Base-by-base conservation (phyloP, 345 rosid species). In the Iberis pinnata region DNA sequence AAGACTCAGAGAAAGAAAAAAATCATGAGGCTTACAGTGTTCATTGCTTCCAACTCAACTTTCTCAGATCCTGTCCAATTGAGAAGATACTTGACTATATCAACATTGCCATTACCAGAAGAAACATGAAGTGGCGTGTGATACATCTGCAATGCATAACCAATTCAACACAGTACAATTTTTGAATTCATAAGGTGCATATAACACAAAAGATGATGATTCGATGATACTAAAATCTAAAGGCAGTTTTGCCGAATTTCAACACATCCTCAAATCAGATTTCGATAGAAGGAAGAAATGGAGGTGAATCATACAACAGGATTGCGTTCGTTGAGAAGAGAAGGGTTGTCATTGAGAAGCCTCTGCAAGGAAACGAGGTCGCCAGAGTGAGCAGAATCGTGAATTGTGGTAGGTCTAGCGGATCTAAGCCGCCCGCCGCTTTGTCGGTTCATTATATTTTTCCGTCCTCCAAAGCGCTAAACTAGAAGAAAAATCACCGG, bases 41-140 rank as follows among this genome's bases (percentile, higher is more conserved):
- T 93, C 74, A 64, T 73, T 15, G 95, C 92, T 75, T 93, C 97
- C 70, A 88, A 53, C 73, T 88, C 95, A 68, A 73, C 79, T 44
- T 86, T 80, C 20, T 75, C 94, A 1, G 76, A 65, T 64, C 95
- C 92, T 69, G 71, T 67, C 90, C 80, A 82, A 36, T 72, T 71
- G 9, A 93, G 82, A 53, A 93, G 79, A 72, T 71, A 73, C 63
- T 88, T 80, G 50, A 93, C 69, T 41, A 88, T 74, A 57, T 85
- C 87, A 38, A 66, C 82, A 57, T 69, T 83, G 54, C 86, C 76
- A 65, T 88, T 60, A 54, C 95, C 97, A 42, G 99, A 89, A 53
- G 97, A 73, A 32, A 88, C 82, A 78, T 93, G 99, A 44, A 93
- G 84, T 1, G 99, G 99, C 36, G 99, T 93, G 67, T 93, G 97